Conservation (phyloP, 352 stramenopile species). For the Globisporangium nunn region DNA sequence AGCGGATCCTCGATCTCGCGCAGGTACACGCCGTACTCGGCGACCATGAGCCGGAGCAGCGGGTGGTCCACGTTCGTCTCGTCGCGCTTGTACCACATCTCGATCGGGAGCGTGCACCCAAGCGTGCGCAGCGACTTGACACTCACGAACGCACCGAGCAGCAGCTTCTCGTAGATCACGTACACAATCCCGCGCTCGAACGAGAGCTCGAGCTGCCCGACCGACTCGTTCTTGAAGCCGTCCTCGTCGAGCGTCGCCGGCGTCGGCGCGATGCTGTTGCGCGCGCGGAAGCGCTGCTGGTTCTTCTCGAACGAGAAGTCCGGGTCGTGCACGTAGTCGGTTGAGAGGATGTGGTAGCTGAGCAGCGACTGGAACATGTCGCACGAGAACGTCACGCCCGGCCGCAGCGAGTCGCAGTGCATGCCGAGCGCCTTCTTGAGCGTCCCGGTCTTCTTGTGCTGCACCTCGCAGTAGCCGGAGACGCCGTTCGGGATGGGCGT, state of each 20-base stretch:
- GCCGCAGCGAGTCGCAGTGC: constrained; percentile 21
- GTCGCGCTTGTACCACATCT: constrained; percentile 82
- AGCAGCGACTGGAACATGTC: constrained; percentile 16
- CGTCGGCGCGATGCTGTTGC: constrained; percentile 13
- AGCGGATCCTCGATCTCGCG: constrained; percentile 72
- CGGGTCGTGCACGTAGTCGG: constrained; percentile 17
- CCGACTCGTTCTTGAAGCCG: constrained; percentile 13
- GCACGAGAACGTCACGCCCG: constrained; percentile 16
- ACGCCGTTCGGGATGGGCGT: constrained; percentile 17
- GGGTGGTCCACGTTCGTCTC: constrained; percentile 83
- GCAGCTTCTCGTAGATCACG: constrained; percentile 68
- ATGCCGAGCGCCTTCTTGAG: constrained; percentile 22
- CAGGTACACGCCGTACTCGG: constrained; percentile 69
- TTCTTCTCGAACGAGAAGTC: constrained; percentile 14
- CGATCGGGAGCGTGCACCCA: constrained; percentile 68
- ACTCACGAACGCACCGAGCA: constrained; percentile 69
- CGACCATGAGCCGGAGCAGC: constrained; percentile 62
- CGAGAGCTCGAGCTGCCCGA: constrained; percentile 13
- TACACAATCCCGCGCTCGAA: constrained; percentile 19
- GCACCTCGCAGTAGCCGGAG: constrained; percentile 25
- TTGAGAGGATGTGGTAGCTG: constrained; percentile 15
- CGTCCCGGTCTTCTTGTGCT: constrained; percentile 17
- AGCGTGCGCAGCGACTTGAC: constrained; percentile 74
- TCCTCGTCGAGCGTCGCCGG: constrained; percentile 12
- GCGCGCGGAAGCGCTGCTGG: constrained; percentile 5